Evolutionary conservation across 441 rosid species (phyloP).

Genomic region (Croton setiger): DNA sequence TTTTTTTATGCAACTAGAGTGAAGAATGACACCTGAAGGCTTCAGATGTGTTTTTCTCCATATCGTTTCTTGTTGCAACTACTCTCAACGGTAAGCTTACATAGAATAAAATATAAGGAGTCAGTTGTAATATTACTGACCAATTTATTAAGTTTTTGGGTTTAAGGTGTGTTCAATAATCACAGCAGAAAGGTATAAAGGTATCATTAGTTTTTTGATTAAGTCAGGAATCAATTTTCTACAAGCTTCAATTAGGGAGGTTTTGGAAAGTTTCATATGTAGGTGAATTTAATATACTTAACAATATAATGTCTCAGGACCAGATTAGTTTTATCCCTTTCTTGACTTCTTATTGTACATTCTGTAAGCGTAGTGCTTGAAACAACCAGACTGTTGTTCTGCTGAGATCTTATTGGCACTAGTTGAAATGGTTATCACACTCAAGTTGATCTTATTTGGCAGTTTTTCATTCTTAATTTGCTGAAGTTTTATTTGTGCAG

Average conservation of each 20-base stretch:
- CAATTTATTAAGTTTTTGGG: background rate
- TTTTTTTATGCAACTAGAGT: background rate
- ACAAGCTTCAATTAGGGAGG: background rate
- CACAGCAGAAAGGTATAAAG: background rate
- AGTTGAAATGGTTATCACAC: background rate
- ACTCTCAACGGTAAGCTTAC: background rate
- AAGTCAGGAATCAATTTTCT: background rate
- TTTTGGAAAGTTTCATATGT: background rate
- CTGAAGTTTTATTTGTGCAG: constrained; percentile 40
- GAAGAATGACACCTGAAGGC: background rate
- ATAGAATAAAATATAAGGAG: background rate
- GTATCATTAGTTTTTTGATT: background rate
- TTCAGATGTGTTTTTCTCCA: background rate
- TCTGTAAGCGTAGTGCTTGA: background rate
- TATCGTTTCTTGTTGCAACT: background rate
- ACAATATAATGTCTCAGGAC: background rate
- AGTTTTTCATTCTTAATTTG: constrained; percentile 16
- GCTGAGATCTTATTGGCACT: background rate
- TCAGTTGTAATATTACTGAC: background rate
- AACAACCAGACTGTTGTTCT: constrained; percentile 2
- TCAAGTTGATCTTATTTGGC: constrained; percentile 11
- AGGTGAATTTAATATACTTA: background rate
- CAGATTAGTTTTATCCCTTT: background rate
- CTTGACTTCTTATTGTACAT: background rate
- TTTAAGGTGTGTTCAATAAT: background rate